These are phyloP conservation scores for Clavispora asparagi DNA, from an alignment of 805 yeast species.

Conservation along the genomic window DNA sequence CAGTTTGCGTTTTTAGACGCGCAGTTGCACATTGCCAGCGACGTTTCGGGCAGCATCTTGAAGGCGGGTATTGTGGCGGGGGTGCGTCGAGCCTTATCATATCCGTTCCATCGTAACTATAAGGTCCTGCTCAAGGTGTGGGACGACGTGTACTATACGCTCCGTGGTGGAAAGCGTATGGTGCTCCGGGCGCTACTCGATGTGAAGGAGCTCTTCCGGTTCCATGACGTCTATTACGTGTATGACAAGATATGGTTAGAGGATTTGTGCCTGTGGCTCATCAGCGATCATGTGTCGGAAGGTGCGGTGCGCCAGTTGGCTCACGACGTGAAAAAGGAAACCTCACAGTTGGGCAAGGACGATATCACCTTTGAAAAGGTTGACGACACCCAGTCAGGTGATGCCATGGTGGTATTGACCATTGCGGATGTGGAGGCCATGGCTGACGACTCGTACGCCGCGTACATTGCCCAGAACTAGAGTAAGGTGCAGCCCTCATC, in stretches of 20 bases:
- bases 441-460: constrained; percentile 13
- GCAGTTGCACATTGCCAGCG: constrained; percentile 35
- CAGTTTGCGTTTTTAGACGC: constrained; percentile 70
- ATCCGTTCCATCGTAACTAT: constrained; percentile 75
- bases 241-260: constrained; percentile 73
- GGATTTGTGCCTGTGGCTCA: constrained; percentile 73
- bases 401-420: constrained; percentile 15
- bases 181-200: constrained; percentile 57
- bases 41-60: constrained; percentile 32
- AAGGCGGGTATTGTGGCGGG: constrained; percentile 54
- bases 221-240: constrained; percentile 78
- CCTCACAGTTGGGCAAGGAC: constrained; percentile 31
- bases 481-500: no score
- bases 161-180: constrained; percentile 65
- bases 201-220: constrained; percentile 68
- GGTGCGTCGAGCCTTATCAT: constrained; percentile 67
- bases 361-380: constrained; percentile 56
- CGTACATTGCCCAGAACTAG: background rate
- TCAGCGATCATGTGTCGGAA: constrained; percentile 56
- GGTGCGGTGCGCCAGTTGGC: constrained; percentile 57
- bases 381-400: constrained; percentile 17
- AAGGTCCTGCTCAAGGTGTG: constrained; percentile 57
- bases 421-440: constrained; percentile 14
- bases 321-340: constrained; percentile 51
- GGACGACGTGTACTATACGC: constrained; percentile 63